A percentile compares a stretch with the other conserved stretches of the same genome.
phyloP scores from a whole-genome alignment of 306 rosid genomes.

The Rosa chinensis region DNA sequence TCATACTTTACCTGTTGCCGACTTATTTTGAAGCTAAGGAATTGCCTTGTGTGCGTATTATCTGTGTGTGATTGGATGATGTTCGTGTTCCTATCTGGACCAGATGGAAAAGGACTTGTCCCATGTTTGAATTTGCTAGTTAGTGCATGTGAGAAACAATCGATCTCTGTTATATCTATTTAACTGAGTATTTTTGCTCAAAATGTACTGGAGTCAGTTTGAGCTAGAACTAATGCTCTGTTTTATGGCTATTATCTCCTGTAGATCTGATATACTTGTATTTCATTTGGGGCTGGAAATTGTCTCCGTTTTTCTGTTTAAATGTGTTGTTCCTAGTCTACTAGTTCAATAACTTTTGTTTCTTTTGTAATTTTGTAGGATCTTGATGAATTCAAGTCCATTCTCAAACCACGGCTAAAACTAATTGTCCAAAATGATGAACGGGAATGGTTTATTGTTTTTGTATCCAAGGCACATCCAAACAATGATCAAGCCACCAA shows the following conservation, averaged over 20 bases:
- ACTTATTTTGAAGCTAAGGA: not conserved
- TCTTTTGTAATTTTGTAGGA: slow-evolving; percentile 53
- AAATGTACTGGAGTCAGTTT: not conserved
- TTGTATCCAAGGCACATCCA: slow-evolving; percentile 86
- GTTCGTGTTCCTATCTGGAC: not conserved
- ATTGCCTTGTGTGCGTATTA: not conserved
- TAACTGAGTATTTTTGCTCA: not conserved
- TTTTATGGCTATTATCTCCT: not conserved
- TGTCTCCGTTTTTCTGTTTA: slow-evolving; percentile 14
- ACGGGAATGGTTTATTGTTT: slow-evolving; percentile 96
- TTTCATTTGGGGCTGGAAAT: not conserved
- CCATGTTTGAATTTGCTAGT: not conserved
- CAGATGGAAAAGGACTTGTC: not conserved
- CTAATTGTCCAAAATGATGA: slow-evolving; percentile 97
- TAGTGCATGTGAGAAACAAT: not conserved
- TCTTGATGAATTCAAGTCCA: slow-evolving; percentile 95
- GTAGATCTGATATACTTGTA: not conserved
- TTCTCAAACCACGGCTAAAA: slow-evolving; percentile 96
- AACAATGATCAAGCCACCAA: slow-evolving; percentile 84
- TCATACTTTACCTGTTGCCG: not conserved
- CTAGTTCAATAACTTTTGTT: slow-evolving; percentile 24
- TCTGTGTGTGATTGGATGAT: not conserved
- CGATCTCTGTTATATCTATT: not conserved
- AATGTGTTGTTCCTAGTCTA: slow-evolving; percentile 21
- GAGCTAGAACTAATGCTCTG: not conserved